These are phyloP conservation scores for Priceomyces melissophilus DNA, from an alignment of 805 yeast species.

Conservation along the genomic window DNA sequence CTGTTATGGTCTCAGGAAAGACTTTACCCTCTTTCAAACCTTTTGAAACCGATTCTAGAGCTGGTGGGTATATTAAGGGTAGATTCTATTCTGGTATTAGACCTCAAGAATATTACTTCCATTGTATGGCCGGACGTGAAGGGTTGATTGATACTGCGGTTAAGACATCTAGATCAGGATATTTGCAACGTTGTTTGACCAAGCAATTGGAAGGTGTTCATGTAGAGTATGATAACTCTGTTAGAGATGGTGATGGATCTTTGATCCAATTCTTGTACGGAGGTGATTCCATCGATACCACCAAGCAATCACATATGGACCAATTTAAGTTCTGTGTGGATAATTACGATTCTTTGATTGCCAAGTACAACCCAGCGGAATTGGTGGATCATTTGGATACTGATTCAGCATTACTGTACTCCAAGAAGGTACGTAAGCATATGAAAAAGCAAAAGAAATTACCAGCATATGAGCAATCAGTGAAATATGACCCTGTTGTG, in stretches of 20 bases:
- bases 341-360: conserved; percentile 80
- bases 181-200: conserved; percentile 95
- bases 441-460: conserved; percentile 58
- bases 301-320: conserved; percentile 89
- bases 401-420: conserved; percentile 73
- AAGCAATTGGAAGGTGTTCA: conserved; percentile 98
- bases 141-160: conserved; percentile 99
- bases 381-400: conserved; percentile 73
- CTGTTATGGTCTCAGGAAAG: conserved; percentile 98
- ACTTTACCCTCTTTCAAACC: conserved; percentile 96
- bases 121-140: conserved; percentile 99
- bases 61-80: conserved; percentile 97
- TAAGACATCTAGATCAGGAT: conserved; percentile 97
- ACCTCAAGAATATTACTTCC: conserved; percentile 99
- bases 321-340: conserved; percentile 91
- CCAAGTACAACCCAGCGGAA: conserved; percentile 82
- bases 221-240: conserved; percentile 89
- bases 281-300: conserved; percentile 93
- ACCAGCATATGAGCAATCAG: conserved; percentile 60
- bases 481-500: conserved; percentile 83
- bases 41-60: conserved; percentile 93
- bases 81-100: conserved; percentile 96
- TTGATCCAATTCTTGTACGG: conserved; percentile 94
- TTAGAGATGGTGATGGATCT: conserved; percentile 93
- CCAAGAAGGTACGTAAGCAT: conserved; percentile 77